These are phyloP conservation scores for Striga asiatica DNA, from an alignment of 257 asterid genomes.

Conservation along the genomic window DNA sequence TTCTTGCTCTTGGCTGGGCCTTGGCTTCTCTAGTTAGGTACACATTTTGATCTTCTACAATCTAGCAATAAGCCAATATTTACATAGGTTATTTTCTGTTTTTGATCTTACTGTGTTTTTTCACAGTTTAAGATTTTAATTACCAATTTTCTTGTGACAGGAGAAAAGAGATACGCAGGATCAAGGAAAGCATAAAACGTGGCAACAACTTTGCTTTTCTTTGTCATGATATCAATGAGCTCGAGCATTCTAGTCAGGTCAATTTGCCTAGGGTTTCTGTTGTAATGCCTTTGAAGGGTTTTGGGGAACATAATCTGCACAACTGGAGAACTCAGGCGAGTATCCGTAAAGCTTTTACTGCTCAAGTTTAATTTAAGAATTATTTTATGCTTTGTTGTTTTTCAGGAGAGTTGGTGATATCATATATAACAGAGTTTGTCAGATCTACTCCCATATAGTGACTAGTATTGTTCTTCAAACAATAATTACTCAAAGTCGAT, in stretches of 20 bases:
- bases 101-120: conserved; percentile 7
- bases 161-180: conserved; percentile 67
- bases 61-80: conserved; percentile 1
- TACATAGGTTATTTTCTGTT: neutral
- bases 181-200: conserved; percentile 37
- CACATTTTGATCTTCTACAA: neutral
- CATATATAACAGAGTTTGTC: no score
- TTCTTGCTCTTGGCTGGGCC: conserved; percentile 94
- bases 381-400: no score
- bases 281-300: conserved; percentile 97
- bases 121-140: conserved; percentile 1
- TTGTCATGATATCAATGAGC: conserved; percentile 55
- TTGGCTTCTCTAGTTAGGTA: conserved; percentile 93
- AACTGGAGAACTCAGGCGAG: conserved; percentile 97
- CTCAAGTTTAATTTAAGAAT: no score
- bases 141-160: conserved; percentile 33
- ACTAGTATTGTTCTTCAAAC: no score
- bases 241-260: conserved; percentile 73
- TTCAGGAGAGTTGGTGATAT: no score
- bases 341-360: conserved; percentile 11
- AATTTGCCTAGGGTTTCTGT: conserved; percentile 83
- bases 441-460: no score
- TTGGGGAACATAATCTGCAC: conserved; percentile 94
- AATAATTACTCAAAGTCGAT: no score
- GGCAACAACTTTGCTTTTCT: conserved; percentile 83